Conservation (phyloP, 163 green algal species). For the Scenedesmus sp. region DNA sequence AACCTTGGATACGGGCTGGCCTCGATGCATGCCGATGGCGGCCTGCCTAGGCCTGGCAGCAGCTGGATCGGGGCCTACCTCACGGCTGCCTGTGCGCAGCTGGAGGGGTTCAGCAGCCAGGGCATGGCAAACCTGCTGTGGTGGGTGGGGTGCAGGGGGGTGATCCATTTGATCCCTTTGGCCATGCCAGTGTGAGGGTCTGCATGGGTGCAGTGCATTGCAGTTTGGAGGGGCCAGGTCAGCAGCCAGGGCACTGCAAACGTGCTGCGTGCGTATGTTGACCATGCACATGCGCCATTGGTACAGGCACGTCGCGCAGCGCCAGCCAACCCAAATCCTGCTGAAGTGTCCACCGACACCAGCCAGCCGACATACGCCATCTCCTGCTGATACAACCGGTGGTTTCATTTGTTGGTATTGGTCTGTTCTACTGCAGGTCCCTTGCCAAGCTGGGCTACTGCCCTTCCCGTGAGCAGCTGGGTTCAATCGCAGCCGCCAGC, state of each 20-base stretch:
- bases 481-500: not conserved
- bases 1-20: constrained; percentile 33
- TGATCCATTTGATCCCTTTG: not conserved
- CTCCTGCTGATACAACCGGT: too few species aligned
- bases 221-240: not conserved
- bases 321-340: too few species aligned
- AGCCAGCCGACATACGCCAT: too few species aligned
- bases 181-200: not conserved
- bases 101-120: constrained; percentile 40
- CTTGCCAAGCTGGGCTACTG: constrained; percentile 46
- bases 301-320: not conserved
- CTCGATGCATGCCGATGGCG: constrained; percentile 15
- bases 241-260: constrained; percentile 33
- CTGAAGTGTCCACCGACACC: too few species aligned
- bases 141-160: not conserved
- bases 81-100: constrained; percentile 12
- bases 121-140: constrained; percentile 48
- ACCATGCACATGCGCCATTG: not conserved
- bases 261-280: not conserved
- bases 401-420: too few species aligned
- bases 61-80: constrained; percentile 18
- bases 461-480: not conserved
- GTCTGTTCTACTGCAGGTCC: constrained; percentile 16
- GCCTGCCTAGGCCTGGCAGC: constrained; percentile 13
- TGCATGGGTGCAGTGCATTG: not conserved